Conservation (phyloP, 805 yeast genomes). For the Cyberlindnera xylosilytica region DNA sequence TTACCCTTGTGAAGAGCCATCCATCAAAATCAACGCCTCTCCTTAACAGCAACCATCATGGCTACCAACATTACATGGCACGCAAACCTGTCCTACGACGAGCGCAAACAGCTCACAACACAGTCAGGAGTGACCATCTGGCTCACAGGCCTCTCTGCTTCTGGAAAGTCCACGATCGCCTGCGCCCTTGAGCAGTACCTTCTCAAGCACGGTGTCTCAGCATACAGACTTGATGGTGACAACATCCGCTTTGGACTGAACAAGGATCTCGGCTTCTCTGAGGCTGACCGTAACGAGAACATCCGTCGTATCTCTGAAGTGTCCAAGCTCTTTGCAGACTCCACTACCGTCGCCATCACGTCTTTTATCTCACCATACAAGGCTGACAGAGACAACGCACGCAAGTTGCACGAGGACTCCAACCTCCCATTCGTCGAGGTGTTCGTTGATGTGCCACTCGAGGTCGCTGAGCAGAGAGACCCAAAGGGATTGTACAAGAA, state of each 20-base stretch:
- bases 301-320: conserved; percentile 95
- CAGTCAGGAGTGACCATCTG: conserved; percentile 90
- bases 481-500: conserved; percentile 96
- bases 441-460: conserved; percentile 88
- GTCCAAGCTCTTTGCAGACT: conserved; percentile 88
- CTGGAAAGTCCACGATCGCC: conserved; percentile 88
- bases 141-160: conserved; percentile 94
- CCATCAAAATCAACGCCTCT: too few relatives aligned
- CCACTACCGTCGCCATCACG: conserved; percentile 84
- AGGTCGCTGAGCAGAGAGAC: conserved; percentile 94
- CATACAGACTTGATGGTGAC: conserved; percentile 93
- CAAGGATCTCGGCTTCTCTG: conserved; percentile 92
- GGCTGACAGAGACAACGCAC: conserved; percentile 79
- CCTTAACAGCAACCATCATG: conserved; percentile 53
- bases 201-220: conserved; percentile 61
- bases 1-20: too few relatives aligned
- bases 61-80: conserved; percentile 98
- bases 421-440: conserved; percentile 86
- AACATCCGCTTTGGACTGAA: conserved; percentile 92
- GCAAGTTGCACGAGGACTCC: conserved; percentile 75
- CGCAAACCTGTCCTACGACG: conserved; percentile 78
- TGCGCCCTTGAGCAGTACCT: conserved; percentile 87
- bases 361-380: conserved; percentile 92
- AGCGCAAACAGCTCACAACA: conserved; percentile 66
- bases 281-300: conserved; percentile 89